phyloP scores from a whole-genome alignment of 139 green algal genomes.

The Nannochloris sp. region DNA sequence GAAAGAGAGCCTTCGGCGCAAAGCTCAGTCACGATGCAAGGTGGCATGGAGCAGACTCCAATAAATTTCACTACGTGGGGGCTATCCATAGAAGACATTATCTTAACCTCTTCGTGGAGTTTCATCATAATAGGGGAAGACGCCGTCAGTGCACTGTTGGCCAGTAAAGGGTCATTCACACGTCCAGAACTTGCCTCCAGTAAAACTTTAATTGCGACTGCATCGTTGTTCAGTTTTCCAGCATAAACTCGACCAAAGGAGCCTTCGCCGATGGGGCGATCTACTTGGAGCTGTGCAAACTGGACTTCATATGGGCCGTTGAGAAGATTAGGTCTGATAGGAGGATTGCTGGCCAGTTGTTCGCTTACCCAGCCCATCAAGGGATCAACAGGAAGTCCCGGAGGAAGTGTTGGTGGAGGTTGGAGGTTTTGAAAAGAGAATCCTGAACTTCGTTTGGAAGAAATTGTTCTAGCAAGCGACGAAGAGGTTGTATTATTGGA shows the following conservation, averaged over 20 bases:
- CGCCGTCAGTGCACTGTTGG: background rate
- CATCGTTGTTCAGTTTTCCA: background rate
- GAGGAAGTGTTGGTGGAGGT: background rate
- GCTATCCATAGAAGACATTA: slow-evolving; percentile 39
- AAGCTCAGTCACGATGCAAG: slow-evolving; percentile 11
- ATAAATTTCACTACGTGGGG: slow-evolving; percentile 47
- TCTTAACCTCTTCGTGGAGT: slow-evolving; percentile 26
- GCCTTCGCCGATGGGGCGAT: background rate
- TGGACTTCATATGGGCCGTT: background rate
- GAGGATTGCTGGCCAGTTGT: background rate
- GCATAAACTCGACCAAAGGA: background rate
- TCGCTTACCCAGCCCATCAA: background rate
- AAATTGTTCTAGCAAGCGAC: background rate
- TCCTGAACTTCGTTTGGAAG: background rate
- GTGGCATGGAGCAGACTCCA: slow-evolving; percentile 35
- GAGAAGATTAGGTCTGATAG: background rate
- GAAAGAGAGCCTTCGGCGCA: slow-evolving; percentile 3
- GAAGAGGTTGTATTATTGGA: too few relatives aligned
- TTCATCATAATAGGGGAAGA: background rate
- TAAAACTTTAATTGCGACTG: slow-evolving; percentile 22
- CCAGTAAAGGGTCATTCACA: background rate
- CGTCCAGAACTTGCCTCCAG: slow-evolving; percentile 4
- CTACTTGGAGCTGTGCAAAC: background rate
- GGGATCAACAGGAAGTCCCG: background rate
- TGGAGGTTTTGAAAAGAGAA: background rate